phyloP scores from a whole-genome alignment of 495 filamentous ascomycete species.

The Podospora pseudocomata region DNA sequence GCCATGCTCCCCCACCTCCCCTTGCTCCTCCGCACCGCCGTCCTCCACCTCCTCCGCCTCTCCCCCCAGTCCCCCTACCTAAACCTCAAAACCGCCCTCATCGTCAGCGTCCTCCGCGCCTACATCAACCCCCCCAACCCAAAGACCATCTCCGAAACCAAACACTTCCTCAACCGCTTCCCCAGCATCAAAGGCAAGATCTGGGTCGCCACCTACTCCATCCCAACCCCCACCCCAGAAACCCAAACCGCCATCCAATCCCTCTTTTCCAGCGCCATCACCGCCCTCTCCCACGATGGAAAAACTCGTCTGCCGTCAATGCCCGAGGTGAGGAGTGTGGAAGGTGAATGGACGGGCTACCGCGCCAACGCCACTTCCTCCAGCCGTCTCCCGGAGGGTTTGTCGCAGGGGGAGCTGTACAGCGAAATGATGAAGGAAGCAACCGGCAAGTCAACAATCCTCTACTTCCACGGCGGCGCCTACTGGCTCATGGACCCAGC shows the following conservation, averaged over 20 bases:
- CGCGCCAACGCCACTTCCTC: constrained; percentile 55
- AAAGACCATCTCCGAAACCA: constrained; percentile 56
- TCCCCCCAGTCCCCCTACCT: constrained; percentile 69
- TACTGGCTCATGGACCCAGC: constrained; percentile 76
- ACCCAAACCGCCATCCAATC: constrained; percentile 58
- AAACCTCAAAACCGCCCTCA: constrained; percentile 73
- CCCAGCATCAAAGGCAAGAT: constrained; percentile 71
- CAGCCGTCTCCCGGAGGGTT: constrained; percentile 49
- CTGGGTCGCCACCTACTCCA: constrained; percentile 69
- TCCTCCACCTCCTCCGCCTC: constrained; percentile 62
- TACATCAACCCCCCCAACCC: constrained; percentile 46
- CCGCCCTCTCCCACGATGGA: constrained; percentile 51
- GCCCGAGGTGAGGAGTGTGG: constrained; percentile 56
- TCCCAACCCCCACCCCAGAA: constrained; percentile 45
- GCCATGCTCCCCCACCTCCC: constrained; percentile 58
- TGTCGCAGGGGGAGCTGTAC: constrained; percentile 71
- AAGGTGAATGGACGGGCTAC: constrained; percentile 86
- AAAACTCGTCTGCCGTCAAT: constrained; percentile 43
- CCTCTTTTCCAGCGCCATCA: constrained; percentile 61
- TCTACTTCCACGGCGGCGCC: constrained; percentile 92
- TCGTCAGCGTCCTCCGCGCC: constrained; percentile 63
- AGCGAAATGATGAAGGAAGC: constrained; percentile 66
- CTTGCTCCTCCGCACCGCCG: constrained; percentile 60
- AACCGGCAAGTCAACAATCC: constrained; percentile 60
- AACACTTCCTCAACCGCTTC: constrained; percentile 58